These are phyloP conservation scores for Ceratocystiopsis sp. DNA, from an alignment of 2,329 filamentous ascomycete species.

Conservation along the genomic window DNA sequence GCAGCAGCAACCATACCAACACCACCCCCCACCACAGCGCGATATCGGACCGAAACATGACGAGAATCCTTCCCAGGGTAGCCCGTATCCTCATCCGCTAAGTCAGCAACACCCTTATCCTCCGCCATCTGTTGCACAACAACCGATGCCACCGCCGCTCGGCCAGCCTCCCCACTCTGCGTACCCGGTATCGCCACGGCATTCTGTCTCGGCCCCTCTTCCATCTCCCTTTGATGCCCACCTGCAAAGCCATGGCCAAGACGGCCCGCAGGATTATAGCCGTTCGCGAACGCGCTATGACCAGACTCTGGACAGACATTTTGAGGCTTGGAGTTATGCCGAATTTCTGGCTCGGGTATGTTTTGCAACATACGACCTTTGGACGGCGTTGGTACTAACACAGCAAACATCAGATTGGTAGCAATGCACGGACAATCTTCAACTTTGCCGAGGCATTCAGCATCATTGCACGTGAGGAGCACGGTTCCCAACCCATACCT, in stretches of 20 bases:
- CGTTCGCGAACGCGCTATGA: constrained; percentile 6
- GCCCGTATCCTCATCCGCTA: constrained; percentile 12
- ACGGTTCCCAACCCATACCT: constrained; percentile 33
- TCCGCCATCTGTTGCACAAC: neutral
- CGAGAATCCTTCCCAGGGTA: constrained; percentile 2
- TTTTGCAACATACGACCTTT: constrained; percentile 1
- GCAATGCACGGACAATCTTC: constrained; percentile 33
- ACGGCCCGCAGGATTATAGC: constrained; percentile 17
- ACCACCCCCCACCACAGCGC: constrained; percentile 13
- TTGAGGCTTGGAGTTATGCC: constrained; percentile 35
- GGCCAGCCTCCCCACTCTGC: constrained; percentile 30
- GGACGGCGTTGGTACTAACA: neutral
- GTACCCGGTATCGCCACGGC: constrained; percentile 35
- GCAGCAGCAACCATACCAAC: constrained; percentile 18
- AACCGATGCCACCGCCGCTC: constrained; percentile 18
- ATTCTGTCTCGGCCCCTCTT: constrained; percentile 23
- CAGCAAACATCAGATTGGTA: constrained; percentile 26
- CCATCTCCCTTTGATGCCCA: constrained; percentile 30
- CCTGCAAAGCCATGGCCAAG: constrained; percentile 23
- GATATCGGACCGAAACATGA: neutral
- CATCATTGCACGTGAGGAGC: constrained; percentile 37
- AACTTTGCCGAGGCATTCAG: constrained; percentile 40
- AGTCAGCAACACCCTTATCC: constrained; percentile 8
- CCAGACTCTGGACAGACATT: constrained; percentile 25
- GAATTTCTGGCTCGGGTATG: constrained; percentile 34